phyloP scores from a whole-genome alignment of 2,329 filamentous ascomycete genomes.

The Colletotrichum sidae region DNA sequence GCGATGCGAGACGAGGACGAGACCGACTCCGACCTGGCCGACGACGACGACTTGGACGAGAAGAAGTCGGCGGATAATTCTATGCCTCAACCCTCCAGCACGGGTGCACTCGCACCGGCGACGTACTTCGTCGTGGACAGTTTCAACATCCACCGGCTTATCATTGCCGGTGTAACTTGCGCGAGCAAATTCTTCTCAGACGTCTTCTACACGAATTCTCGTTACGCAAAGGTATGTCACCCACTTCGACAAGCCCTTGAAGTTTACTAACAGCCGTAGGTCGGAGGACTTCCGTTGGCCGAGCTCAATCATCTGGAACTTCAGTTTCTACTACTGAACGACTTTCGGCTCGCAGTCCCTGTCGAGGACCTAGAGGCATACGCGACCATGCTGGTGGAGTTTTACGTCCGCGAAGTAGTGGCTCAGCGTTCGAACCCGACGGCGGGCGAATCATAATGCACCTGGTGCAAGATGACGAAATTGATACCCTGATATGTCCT shows the following conservation, averaged over 20 bases:
- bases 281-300: slow-evolving; percentile 89
- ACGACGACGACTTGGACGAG: slow-evolving; percentile 51
- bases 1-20: slow-evolving; percentile 53
- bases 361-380: slow-evolving; percentile 97
- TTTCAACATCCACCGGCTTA: slow-evolving; percentile 97
- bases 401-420: slow-evolving; percentile 92
- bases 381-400: slow-evolving; percentile 97
- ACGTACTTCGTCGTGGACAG: slow-evolving; percentile 94
- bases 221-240: slow-evolving; percentile 91
- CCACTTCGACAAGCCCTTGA: too few species aligned
- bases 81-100: slow-evolving; percentile 26
- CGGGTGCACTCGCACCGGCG: slow-evolving; percentile 47
- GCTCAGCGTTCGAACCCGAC: slow-evolving; percentile 44
- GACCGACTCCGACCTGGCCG: slow-evolving; percentile 63
- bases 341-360: slow-evolving; percentile 92
- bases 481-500: slow-evolving; percentile 38
- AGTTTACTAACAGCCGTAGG: slow-evolving; percentile 63
- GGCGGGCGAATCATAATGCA: slow-evolving; percentile 22
- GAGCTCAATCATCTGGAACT: slow-evolving; percentile 97
- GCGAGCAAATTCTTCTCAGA: slow-evolving; percentile 99
- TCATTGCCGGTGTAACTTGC: slow-evolving; percentile 97
- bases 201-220: slow-evolving; percentile 98
- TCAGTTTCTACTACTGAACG: slow-evolving; percentile 94
- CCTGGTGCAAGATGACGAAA: slow-evolving; percentile 30
- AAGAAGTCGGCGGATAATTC: slow-evolving; percentile 40